Base-by-base conservation (phyloP, 768 basidiomycete species). In the Tulasnella sp. region DNA sequence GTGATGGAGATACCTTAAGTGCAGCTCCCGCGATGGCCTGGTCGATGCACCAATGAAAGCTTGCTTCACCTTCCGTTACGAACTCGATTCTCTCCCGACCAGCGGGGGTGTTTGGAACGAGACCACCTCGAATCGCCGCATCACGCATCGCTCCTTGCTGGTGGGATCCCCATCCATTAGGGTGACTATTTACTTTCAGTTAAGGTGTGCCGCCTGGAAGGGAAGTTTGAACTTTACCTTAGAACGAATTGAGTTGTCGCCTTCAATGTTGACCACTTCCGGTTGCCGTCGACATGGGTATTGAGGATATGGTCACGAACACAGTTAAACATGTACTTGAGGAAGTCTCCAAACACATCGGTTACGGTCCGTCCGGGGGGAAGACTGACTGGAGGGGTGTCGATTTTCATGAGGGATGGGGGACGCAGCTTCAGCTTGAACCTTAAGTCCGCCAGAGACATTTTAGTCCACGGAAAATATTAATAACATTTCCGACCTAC, bases 61-160 rank as follows among this genome's bases (percentile, higher is more conserved):
- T 87, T 0, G 89, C 89, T 82, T 90, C 89, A 42, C 89, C 89
- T 79, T 90, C 90, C 0, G 88, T 87, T 18, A 89, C 87, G 38
- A 89, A 88, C 34, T 85, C 84, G 27, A 89, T 83, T 19, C 86
- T 86, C 58, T 83, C 75, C 79, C 86, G 85, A 0, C 87, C 88
- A 27, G 81, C 83, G 24, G 82, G 79, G 5, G 83, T 85, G 81
- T 87, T 85, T 0, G 85, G 85, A 3, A 89, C 82, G 0, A 89
- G 83, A 12, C 85, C 84, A 8, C 88, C 88, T 68, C 83, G 75
- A 19, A 88, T 83, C 0, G 87, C 88, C 19, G 89, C 88, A 21
- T 84, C 84, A 68, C 88, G 84, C 81, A 89, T 87, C 74, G 87
- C 85, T 3, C 82, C 80, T 81, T 89, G 88, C 72, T 89, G 87